Percentiles rank a stretch among this genome's conserved stretches.
Evolutionary conservation across 306 rosid genomes (phyloP).

Genomic region (Astragalus glycyphyllos): DNA sequence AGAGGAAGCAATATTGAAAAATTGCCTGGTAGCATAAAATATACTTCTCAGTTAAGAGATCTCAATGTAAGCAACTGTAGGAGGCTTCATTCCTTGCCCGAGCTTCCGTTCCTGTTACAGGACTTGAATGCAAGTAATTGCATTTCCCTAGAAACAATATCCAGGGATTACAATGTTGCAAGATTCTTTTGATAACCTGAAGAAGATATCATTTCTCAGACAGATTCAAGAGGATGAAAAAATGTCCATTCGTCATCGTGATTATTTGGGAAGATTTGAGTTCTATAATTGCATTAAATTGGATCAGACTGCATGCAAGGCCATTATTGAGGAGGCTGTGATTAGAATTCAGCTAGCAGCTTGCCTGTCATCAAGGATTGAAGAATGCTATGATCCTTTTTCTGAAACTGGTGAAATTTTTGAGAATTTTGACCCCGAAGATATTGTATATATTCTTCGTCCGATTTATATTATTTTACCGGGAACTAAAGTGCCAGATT

Average conservation of each 20-base stretch:
- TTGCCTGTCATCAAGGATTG: background rate
- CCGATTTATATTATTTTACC: background rate
- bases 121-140: conserved; percentile 17
- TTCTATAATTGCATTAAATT: conserved; percentile 10
- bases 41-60: background rate
- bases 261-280: conserved; percentile 1
- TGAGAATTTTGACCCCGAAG: background rate
- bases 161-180: background rate
- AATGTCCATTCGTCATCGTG: background rate
- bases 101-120: conserved; percentile 25
- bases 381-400: background rate
- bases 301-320: background rate
- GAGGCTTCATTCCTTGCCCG: background rate
- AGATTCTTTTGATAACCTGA: background rate
- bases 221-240: background rate
- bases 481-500: conserved; percentile 12
- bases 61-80: background rate
- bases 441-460: background rate
- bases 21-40: conserved; percentile 19
- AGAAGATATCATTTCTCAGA: conserved; percentile 1
- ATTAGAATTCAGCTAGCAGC: conserved; percentile 8
- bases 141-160: conserved; percentile 1
- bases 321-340: background rate
- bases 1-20: conserved; percentile 19
- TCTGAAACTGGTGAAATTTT: background rate